Percentiles rank a stretch among this genome's conserved stretches.
Evolutionary conservation across 805 yeast species (phyloP).

Genomic region (Metschnikowia lunata): DNA sequence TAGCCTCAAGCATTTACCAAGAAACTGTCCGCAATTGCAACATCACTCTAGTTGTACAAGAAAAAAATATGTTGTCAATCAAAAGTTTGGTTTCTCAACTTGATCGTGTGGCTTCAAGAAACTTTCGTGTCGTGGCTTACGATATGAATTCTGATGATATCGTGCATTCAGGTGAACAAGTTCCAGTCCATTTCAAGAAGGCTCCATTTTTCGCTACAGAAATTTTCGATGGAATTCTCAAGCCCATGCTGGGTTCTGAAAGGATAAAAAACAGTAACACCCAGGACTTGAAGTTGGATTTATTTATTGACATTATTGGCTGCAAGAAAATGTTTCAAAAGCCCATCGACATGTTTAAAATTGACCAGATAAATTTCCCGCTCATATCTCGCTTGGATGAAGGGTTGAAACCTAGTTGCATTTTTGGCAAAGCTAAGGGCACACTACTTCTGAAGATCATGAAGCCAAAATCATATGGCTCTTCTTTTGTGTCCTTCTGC

Average conservation of each 20-base stretch:
- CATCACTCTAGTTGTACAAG: constrained; percentile 29
- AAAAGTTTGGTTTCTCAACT: constrained; percentile 18
- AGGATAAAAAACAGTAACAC: constrained; percentile 20
- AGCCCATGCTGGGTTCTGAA: constrained; percentile 19
- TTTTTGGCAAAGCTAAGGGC: constrained; percentile 28
- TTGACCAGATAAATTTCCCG: constrained; percentile 31
- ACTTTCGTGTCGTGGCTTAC: constrained; percentile 27
- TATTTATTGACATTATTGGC: constrained; percentile 39
- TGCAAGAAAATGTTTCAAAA: constrained; percentile 34
- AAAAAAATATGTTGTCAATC: constrained; percentile 19
- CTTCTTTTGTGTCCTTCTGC: constrained; percentile 35
- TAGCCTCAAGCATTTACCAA: constrained; percentile 27
- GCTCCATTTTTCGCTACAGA: constrained; percentile 37
- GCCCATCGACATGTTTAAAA: constrained; percentile 23
- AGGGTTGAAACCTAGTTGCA: constrained; percentile 8
- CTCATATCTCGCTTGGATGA: constrained; percentile 17
- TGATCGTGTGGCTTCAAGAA: constrained; percentile 18
- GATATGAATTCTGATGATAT: constrained; percentile 34
- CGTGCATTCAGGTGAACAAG: constrained; percentile 31
- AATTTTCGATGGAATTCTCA: constrained; percentile 30
- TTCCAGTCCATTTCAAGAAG: constrained; percentile 34
- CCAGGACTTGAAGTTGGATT: constrained; percentile 29
- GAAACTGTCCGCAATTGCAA: constrained; percentile 21
- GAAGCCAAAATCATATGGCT: constrained; percentile 33
- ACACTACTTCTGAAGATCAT: constrained; percentile 31